These are phyloP conservation scores for Cyberlindnera samutprakarnensis DNA, from an alignment of 805 yeast species.

Conservation along the genomic window DNA sequence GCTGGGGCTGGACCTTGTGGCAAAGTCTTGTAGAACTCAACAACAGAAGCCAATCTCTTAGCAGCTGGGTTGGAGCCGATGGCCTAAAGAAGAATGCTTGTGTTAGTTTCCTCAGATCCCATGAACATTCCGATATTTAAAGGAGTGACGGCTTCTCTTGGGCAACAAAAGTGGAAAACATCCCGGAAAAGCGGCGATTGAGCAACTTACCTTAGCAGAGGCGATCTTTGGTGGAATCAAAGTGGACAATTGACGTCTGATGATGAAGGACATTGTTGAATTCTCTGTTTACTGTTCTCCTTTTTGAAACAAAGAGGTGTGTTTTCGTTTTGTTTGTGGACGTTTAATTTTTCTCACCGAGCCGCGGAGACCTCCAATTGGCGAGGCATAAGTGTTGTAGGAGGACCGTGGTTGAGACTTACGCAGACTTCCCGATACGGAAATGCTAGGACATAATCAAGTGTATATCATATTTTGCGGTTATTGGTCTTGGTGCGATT, in stretches of 20 bases:
- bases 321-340: neutral
- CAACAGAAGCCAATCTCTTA: constrained; percentile 92
- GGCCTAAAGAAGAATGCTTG: constrained; percentile 43
- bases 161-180: too few species aligned
- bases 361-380: constrained; percentile 10
- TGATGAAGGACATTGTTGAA: constrained; percentile 78
- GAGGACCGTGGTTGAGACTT: constrained; percentile 4
- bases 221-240: constrained; percentile 99
- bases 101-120: neutral
- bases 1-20: constrained; percentile 91
- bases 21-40: constrained; percentile 88
- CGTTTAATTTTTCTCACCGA: too few species aligned
- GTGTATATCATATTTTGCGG: too few species aligned
- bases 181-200: too few species aligned
- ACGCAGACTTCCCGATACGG: constrained; percentile 11
- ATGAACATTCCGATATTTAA: too few species aligned
- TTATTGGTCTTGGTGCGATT: too few species aligned
- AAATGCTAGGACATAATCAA: neutral
- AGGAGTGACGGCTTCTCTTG: too few species aligned
- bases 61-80: constrained; percentile 95
- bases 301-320: neutral
- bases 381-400: constrained; percentile 11
- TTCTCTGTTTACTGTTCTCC: constrained; percentile 1
- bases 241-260: constrained; percentile 90
- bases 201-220: constrained; percentile 77